These are phyloP conservation scores for Trametes sp. DNA, from an alignment of 1,284 basidiomycete genomes.

Conservation along the genomic window DNA sequence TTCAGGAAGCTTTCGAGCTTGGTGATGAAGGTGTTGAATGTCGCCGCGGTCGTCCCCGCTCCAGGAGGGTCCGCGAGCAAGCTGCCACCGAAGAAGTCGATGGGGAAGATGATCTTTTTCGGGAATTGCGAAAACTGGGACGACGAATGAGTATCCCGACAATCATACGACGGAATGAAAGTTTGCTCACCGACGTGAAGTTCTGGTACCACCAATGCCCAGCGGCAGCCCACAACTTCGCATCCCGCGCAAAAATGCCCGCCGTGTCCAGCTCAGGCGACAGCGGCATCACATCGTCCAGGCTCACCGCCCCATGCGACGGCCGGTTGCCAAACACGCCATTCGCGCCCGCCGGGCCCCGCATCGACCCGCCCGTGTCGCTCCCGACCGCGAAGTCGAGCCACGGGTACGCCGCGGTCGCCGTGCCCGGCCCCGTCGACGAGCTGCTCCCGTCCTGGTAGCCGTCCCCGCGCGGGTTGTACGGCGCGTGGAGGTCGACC, in stretches of 20 bases:
- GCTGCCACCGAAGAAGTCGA: slow-evolving; percentile 41
- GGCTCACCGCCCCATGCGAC: slow-evolving; percentile 45
- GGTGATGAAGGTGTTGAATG: slow-evolving; percentile 47
- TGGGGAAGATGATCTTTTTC: slow-evolving; percentile 45
- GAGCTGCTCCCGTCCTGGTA: slow-evolving; percentile 53
- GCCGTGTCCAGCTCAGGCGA: slow-evolving; percentile 45
- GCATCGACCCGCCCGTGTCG: slow-evolving; percentile 52
- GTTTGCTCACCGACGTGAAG: slow-evolving; percentile 36
- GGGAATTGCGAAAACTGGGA: slow-evolving; percentile 45
- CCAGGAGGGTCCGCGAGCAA: slow-evolving; percentile 39
- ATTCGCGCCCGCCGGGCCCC: slow-evolving; percentile 49
- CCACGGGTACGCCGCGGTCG: slow-evolving; percentile 48
- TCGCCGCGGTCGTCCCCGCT: slow-evolving; percentile 36
- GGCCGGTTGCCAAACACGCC: slow-evolving; percentile 50
- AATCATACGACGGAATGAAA: neutral
- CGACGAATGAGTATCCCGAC: neutral
- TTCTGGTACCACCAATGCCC: slow-evolving; percentile 44
- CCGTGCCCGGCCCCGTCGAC: slow-evolving; percentile 50
- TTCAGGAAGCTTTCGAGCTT: slow-evolving; percentile 45
- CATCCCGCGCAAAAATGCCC: slow-evolving; percentile 42
- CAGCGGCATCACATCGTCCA: slow-evolving; percentile 50
- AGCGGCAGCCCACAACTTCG: slow-evolving; percentile 38
- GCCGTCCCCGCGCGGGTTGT: slow-evolving; percentile 62
- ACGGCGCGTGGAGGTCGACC: slow-evolving; percentile 59
- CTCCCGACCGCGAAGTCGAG: slow-evolving; percentile 50